These are phyloP conservation scores for Ostreobium quekettii DNA, from an alignment of 139 green algal species.

Conservation along the genomic window DNA sequence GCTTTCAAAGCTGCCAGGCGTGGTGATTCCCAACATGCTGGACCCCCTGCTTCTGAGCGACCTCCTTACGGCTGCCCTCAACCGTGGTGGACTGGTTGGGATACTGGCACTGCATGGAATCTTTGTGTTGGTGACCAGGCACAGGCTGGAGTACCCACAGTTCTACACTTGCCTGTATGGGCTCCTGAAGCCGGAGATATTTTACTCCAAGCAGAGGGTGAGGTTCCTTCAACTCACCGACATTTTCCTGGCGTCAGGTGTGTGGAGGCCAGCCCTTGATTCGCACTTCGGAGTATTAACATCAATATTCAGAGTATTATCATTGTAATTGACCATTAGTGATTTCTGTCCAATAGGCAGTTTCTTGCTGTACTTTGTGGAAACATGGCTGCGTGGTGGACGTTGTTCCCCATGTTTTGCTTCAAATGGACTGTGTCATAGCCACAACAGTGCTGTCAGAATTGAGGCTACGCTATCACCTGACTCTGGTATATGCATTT, in stretches of 20 bases:
- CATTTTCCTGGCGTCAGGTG: constrained; percentile 75
- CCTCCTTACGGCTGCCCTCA: constrained; percentile 71
- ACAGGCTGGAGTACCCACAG: constrained; percentile 85
- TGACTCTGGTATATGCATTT: no score
- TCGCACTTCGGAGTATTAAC: no score
- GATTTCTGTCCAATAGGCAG: no score
- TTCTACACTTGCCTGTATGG: constrained; percentile 77
- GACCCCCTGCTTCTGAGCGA: constrained; percentile 76
- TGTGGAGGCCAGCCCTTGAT: not conserved
- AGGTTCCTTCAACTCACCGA: constrained; percentile 88
- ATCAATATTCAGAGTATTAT: no score
- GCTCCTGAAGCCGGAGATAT: constrained; percentile 49
- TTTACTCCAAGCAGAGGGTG: constrained; percentile 30
- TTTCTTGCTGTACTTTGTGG: no score
- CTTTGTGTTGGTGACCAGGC: constrained; percentile 81
- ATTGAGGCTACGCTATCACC: no score
- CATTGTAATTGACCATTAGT: no score
- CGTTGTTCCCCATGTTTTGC: no score
- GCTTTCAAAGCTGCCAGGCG: constrained; percentile 51
- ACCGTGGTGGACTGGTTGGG: constrained; percentile 61
- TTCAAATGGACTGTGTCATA: no score
- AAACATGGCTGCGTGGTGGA: no score
- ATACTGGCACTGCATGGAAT: constrained; percentile 90
- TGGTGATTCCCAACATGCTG: constrained; percentile 67
- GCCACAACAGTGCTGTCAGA: no score